Evolutionary conservation across 768 basidiomycete genomes (phyloP), one percentile per base, ranked within the genome.

Genomic region (Neoboletus brunneissimus): DNA sequence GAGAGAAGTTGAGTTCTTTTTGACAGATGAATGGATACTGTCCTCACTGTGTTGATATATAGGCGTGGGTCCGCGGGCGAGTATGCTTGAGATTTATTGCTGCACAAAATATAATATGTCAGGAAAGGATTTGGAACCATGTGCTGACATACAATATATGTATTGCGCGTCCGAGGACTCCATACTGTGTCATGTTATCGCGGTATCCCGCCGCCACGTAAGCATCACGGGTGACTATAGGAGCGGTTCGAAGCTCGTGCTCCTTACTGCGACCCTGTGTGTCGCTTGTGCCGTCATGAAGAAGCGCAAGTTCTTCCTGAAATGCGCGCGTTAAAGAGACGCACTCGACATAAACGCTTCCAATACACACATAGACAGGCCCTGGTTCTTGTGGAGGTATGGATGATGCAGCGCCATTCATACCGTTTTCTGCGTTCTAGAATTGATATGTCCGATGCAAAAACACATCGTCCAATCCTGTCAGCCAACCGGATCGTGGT

Each of bases 1-100:
- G 27, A 50, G 43, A 29, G 29, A 43, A 6, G 37, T 11, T 54
- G 31, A 55, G 32, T n/a, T n/a, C 35, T 35, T 56, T 18, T 49
- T 40, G 18, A 13, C 54, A 18, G 34, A 53, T 31, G 27, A 18
- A 40, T 10, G 27, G 27, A 23, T 16, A 53, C 46, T 29, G 16
- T 38, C 48, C 75, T 66, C 62, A 86, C 87, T 1, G 86, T 88
- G 62, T 89, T 89, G 11, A 89, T 64, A 61, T 89, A 89, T 0
- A 89, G 53, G 0, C 87, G 76, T 3, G 74, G 76, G 57, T 87
- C 85, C 0, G 67, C 54, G 0, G 75, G 78, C 0, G 61, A 53
- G 47, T 66, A 63, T 22, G 76, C 64, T 0, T 59, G 59, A 12
- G 60, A 61, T 46, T 63, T 74, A 48, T 76, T 73, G 22, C 70